Conservation (phyloP, 192 early-diverging fungal species). For the Rhizophagus clarus region DNA sequence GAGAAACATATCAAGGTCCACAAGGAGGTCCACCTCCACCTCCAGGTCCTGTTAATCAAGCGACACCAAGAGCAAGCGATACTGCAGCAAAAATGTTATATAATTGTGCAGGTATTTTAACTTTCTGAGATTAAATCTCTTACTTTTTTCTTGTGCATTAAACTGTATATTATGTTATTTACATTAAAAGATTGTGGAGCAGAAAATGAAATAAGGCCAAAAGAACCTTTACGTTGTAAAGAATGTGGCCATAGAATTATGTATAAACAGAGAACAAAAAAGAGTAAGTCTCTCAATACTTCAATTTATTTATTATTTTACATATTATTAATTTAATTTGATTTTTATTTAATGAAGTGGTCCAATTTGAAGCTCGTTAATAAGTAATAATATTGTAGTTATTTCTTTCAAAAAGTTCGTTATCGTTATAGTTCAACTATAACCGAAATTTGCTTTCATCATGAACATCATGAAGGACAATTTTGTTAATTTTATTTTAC, state of each 20-base stretch:
- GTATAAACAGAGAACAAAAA: conserved; percentile 96
- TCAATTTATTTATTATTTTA: not conserved
- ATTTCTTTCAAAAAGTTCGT: not conserved
- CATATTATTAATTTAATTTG: not conserved
- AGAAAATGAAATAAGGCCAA: conserved; percentile 90
- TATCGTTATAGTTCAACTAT: no score
- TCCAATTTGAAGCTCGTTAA: conserved; percentile 25
- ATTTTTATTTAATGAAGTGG: conserved; percentile 2
- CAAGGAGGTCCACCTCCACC: conserved; percentile 11
- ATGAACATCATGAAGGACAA: no score
- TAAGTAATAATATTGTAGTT: not conserved
- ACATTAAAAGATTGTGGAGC: conserved; percentile 68
- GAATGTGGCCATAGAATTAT: conserved; percentile 96
- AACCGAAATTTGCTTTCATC: no score
- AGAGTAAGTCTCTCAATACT: conserved; percentile 60
- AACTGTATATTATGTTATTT: not conserved
- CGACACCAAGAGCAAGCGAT: conserved; percentile 20
- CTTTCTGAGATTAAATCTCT: not conserved
- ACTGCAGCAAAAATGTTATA: conserved; percentile 14
- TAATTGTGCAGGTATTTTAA: conserved; percentile 7
- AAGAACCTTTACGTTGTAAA: conserved; percentile 94
- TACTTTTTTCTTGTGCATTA: not conserved
- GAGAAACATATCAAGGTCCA: not conserved
- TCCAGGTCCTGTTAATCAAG: not conserved
- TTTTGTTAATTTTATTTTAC: no score